Base-by-base conservation (phyloP, 1,139 yeast genomes). In the Zygoascus hellenicus region DNA sequence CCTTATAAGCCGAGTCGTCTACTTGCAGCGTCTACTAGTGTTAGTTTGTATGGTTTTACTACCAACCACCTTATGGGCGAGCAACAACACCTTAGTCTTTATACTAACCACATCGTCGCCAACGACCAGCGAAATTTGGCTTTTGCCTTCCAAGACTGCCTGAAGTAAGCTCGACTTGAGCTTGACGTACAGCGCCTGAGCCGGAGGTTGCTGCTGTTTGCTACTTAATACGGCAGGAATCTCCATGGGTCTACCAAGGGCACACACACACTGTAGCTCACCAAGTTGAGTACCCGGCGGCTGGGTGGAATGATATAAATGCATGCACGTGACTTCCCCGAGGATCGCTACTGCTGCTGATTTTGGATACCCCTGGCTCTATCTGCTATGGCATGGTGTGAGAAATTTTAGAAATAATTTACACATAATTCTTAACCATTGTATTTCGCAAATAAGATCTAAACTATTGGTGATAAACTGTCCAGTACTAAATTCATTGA, bases 111-210 rank as follows among this genome's bases (percentile, higher is more conserved):
- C 31, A 11, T 41, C 43, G 28, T 41, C 38, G 14, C 38, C 43
- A 5, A 41, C 43, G 5, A 43, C 39, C 13, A 43, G 41, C 9
- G 41, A 36, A 30, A 43, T 14, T 10, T 43, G 14, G 22, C 36
- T 28, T 30, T 37, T 37, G 19, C 46, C 46, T n/a, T 31, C 30
- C 15, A 43, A 9, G 6, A 43, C 40, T n/a, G 39, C 34, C 13
- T 36, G 41, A 5, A 43, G 37, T 10, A 43, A 19, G n/a, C 14
- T 19, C 29, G 46, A 36, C 22, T 36, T 43, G 36, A 43, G 28
- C 35, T 36, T 43, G 13, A 43, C 42, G 31, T 43, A 43, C 37
- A 43, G 31, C n/a, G 46, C 46, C 41, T 43, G 46, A 19, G 13
- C 15, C 30, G 34, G 46, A 11, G 22, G 46, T 22, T 37, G 22